Percentiles rank a stretch among this genome's conserved stretches.
Evolutionary conservation across 2,329 filamentous ascomycete species (phyloP).

Genomic region (Teratosphaeria zuluensis): DNA sequence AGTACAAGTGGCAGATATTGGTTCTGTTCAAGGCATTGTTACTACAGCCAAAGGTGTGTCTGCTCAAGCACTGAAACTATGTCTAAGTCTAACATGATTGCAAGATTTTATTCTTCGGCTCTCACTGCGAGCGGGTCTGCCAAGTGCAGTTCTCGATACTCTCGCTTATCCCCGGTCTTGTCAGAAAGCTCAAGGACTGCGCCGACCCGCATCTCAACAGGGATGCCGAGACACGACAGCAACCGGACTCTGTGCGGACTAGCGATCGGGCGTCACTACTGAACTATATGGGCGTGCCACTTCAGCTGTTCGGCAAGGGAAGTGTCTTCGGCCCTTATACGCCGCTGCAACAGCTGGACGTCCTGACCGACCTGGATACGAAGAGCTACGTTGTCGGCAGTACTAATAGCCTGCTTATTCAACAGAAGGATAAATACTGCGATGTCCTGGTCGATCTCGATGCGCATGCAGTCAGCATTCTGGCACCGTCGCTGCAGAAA

Average conservation of each 20-base stretch:
- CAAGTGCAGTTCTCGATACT: constrained; percentile 98
- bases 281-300: constrained; percentile 84
- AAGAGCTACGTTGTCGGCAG: constrained; percentile 97
- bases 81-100: neutral
- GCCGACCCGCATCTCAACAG: constrained; percentile 85
- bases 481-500: constrained; percentile 64
- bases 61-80: constrained; percentile 45
- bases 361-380: constrained; percentile 84
- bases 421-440: constrained; percentile 91
- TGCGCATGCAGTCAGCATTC: constrained; percentile 74
- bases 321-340: constrained; percentile 96
- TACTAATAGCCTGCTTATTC: constrained; percentile 85
- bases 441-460: constrained; percentile 96
- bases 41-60: constrained; percentile 77
- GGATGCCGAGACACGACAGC: constrained; percentile 64
- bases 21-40: constrained; percentile 90
- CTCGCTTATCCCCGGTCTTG: constrained; percentile 85
- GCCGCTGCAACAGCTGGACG: constrained; percentile 86
- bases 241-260: constrained; percentile 76
- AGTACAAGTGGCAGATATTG: constrained; percentile 90
- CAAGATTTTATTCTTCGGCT: constrained; percentile 96
- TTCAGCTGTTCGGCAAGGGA: constrained; percentile 94
- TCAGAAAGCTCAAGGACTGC: constrained; percentile 86
- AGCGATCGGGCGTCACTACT: constrained; percentile 86
- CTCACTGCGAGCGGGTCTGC: constrained; percentile 89